These are phyloP conservation scores for Colletotrichum plurivorum DNA, from an alignment of 2,329 filamentous ascomycete genomes.

Conservation along the genomic window DNA sequence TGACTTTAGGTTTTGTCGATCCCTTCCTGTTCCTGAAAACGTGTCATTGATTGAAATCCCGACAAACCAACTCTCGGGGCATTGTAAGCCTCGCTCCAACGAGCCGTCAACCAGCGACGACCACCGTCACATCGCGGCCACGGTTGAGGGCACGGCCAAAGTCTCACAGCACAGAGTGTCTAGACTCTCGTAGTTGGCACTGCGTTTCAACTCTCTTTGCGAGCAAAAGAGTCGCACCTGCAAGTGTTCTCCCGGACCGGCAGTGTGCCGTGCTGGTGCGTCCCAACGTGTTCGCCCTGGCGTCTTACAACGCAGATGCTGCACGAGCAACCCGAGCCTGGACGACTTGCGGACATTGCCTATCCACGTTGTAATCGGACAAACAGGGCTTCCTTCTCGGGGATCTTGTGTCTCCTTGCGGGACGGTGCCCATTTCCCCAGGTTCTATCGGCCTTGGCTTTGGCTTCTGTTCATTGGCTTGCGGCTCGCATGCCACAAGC, in stretches of 20 bases:
- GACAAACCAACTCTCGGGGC: no score
- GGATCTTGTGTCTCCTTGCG: neutral
- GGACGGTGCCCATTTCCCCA: neutral
- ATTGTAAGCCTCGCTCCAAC: no score
- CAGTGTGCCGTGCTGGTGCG: no score
- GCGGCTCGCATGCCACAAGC: neutral
- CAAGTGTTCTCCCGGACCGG: neutral
- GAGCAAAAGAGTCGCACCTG: neutral
- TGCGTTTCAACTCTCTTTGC: neutral
- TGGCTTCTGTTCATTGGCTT: neutral
- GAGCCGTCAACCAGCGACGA: slow-evolving; percentile 1
- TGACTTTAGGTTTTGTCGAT: neutral
- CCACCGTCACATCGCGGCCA: slow-evolving; percentile 11
- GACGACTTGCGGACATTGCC: neutral
- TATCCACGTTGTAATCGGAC: neutral
- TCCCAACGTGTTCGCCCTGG: no score
- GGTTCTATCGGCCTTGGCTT: neutral
- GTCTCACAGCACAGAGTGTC: neutral
- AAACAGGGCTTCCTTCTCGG: neutral
- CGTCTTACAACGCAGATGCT: no score
- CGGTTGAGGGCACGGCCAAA: neutral
- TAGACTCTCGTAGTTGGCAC: neutral
- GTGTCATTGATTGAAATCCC: no score
- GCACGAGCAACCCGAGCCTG: no score
- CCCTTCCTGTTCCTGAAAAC: slow-evolving; percentile 32